Evolutionary conservation across 2,329 filamentous ascomycete genomes (phyloP), one percentile per base, ranked within the genome.

Genomic region (Talaromyces pinophilus): DNA sequence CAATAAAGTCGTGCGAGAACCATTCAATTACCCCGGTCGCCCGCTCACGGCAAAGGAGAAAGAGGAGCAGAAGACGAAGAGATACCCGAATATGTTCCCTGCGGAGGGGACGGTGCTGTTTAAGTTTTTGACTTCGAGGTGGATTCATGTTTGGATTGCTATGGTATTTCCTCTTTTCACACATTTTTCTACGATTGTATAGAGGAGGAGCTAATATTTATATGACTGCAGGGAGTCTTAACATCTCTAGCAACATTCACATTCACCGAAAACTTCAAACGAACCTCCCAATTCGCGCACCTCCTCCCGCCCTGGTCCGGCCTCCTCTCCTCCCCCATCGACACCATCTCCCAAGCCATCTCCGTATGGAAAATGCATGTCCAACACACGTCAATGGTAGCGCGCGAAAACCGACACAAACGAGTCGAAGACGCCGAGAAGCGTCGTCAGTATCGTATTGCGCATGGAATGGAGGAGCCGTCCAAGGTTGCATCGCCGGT

Each of bases 51-150:
- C 84, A 22, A 85, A 88, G 62, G 90, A 96, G 78, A 80, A 83
- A 61, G 81, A 85, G 69, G 85, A 84, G 68, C 92, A 92, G 82
- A 85, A 83, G 70, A 86, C 80, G 70, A 90, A 87, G 77, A 83
- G 90, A 70, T 98, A 98, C 77, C 95, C 95, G 1, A 90, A 93
- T 72, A 89, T 96, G 85, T 93, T 96, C 84, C 91, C 94, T 57
- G 89, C 93, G 0, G 84, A 90, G 75, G 92, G 92, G 5, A 92
- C 90, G 0, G 92, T 92, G 79, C 85, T 91, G 80, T 86, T 94
- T 78, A 93, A 90, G 87, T 93, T 98, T 78, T 83, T 96, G 76
- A 88, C 92, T 71, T 94, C 87, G 76, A 86, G 86, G 67, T 81
- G 82, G 65, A 86, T 98, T 65, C 94, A 99, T 79, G 78, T 92